These are phyloP conservation scores for Metschnikowia amazonensis DNA, from an alignment of 805 yeast genomes.

Conservation along the genomic window DNA sequence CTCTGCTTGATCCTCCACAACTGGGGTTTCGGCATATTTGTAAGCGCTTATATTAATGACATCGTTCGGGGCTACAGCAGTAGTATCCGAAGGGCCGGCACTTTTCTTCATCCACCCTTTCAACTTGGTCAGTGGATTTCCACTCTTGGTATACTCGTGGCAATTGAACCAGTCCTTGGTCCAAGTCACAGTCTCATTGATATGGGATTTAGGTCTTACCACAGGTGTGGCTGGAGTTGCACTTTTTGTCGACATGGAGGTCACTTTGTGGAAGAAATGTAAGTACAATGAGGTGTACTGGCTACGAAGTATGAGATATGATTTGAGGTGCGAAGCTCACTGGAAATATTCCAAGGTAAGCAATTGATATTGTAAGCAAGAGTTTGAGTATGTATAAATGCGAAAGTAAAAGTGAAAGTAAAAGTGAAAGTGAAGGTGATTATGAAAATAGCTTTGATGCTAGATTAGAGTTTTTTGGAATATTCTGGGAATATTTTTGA, in stretches of 20 bases:
- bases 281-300: background rate
- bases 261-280: background rate
- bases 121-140: constrained; percentile 16
- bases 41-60: constrained; percentile 40
- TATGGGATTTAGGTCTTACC: constrained; percentile 17
- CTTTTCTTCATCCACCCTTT: constrained; percentile 40
- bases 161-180: constrained; percentile 39
- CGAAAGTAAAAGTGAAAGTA: no score
- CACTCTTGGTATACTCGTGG: constrained; percentile 11
- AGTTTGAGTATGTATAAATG: no score
- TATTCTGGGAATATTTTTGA: background rate
- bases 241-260: constrained; percentile 16
- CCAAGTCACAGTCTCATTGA: constrained; percentile 29
- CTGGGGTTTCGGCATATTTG: constrained; percentile 41
- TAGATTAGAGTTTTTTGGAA: background rate
- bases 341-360: background rate
- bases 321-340: background rate
- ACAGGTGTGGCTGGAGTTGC: constrained; percentile 23
- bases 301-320: background rate
- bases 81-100: background rate
- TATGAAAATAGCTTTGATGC: background rate
- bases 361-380: background rate
- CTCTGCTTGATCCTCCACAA: constrained; percentile 33
- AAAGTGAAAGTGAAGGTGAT: no score
- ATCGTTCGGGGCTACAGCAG: constrained; percentile 28